Evolutionary conservation across 2,329 filamentous ascomycete genomes (phyloP), one percentile per base, ranked within the genome.

Genomic region (Metarhizium anisopliae): DNA sequence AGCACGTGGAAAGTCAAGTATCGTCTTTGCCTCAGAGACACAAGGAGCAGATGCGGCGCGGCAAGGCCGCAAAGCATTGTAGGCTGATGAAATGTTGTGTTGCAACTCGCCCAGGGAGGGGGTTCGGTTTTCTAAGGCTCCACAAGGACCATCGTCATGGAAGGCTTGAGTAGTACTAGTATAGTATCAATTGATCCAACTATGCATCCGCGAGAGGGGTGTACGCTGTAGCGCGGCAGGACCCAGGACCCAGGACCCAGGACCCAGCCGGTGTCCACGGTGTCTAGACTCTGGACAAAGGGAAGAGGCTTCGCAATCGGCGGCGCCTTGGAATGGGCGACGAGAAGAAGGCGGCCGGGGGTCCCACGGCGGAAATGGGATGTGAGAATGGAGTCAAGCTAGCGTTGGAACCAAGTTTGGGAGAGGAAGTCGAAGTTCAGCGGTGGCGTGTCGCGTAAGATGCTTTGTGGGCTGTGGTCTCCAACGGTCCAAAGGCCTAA

Each of bases 1-100:
- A 63, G 64, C 66, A 65, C 65, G 65, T 68, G 68, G 66, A 64
- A 62, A 64, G 58, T 59, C 60, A 66, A 63, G 63, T 70, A 70
- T 66, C 66, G 62, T 60, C 62, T 67, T 69, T 63, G 66, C 64
- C 63, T 62, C 59, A 68, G 63, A 66, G 64, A 65, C 68, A 66
- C 68, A 62, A 59, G 62, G 61, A 61, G 63, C 65, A 60, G 65
- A 61, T 56, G 56, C 59, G 61, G 61, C 60, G 59, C 62, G 58
- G 59, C 59, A 43, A 56, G 38, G 54, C 51, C 53, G 51, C 50
- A 53, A 58, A 51, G 14, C 52, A 40, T 54, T 56, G 53, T 42
- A 47, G 59, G 56, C 52, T 52, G 58, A 53, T 54, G 52, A 53
- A 55, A 53, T 53, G 52, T 62, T 52, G 60, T 61, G 64, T 59